Conservation (phyloP, 352 stramenopile genomes). For the Pythium phragmitis region DNA sequence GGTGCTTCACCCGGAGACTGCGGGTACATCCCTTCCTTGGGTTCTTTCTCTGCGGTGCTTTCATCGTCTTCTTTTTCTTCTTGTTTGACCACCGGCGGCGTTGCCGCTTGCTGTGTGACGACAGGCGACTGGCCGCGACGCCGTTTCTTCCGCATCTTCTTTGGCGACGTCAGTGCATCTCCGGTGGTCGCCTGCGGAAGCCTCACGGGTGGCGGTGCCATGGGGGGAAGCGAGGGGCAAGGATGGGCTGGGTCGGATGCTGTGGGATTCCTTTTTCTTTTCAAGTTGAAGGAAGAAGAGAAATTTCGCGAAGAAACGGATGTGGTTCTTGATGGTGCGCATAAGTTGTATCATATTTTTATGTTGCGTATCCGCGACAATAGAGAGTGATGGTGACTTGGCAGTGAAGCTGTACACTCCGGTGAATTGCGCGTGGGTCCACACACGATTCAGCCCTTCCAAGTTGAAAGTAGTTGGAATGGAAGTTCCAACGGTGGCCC, state of each 20-base stretch:
- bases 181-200: neutral
- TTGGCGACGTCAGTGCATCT: slow-evolving; percentile 7
- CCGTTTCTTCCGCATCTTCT: slow-evolving; percentile 29
- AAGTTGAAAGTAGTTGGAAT: too few species aligned
- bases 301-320: slow-evolving; percentile 3
- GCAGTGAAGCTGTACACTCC: too few species aligned
- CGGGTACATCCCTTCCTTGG: neutral
- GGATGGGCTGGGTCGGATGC: neutral
- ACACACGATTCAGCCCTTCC: too few species aligned
- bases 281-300: slow-evolving; percentile 11
- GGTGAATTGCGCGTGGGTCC: too few species aligned
- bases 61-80: neutral
- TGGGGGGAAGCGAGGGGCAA: neutral
- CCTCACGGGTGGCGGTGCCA: slow-evolving; percentile 2
- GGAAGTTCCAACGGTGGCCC: too few species aligned
- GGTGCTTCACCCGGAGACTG: neutral
- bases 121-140: slow-evolving; percentile 18
- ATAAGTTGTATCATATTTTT: neutral
- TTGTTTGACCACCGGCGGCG: neutral
- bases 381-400: too few species aligned
- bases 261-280: neutral
- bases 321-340: neutral
- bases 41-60: neutral
- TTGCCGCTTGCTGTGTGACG: neutral
- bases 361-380: slow-evolving; percentile 6